A percentile compares a stretch with the other conserved stretches of the same genome.
Conservation (phyloP, 1,139 yeast species). For the Schwanniomyces etchellsii region DNA sequence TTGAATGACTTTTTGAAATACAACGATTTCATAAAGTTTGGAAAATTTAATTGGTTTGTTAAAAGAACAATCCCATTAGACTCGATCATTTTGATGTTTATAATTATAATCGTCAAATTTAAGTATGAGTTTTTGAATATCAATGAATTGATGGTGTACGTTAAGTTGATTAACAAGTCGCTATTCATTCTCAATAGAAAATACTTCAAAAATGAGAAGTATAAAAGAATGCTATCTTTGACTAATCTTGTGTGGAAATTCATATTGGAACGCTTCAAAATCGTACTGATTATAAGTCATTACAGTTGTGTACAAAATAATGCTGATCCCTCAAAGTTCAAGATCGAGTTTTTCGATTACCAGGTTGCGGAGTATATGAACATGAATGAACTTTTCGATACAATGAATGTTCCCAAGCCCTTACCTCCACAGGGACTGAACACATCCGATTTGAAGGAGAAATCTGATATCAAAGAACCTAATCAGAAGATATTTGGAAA, state of each 20-base stretch:
- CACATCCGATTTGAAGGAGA: neutral
- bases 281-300: constrained; percentile 25
- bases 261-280: constrained; percentile 31
- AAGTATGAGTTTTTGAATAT: constrained; percentile 38
- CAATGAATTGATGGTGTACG: constrained; percentile 29
- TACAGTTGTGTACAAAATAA: constrained; percentile 17
- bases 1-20: constrained; percentile 48
- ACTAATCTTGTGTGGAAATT: constrained; percentile 42
- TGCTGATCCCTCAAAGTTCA: constrained; percentile 11
- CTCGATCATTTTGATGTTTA: constrained; percentile 49
- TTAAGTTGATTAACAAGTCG: constrained; percentile 37
- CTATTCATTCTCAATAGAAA: constrained; percentile 38
- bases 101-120: constrained; percentile 48
- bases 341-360: constrained; percentile 34
- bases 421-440: constrained; percentile 3
- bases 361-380: constrained; percentile 36
- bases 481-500: neutral
- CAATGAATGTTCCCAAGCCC: constrained; percentile 44
- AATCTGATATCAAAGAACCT: neutral
- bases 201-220: constrained; percentile 45
- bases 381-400: constrained; percentile 35
- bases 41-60: constrained; percentile 55
- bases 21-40: constrained; percentile 43
- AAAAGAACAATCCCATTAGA: constrained; percentile 56
- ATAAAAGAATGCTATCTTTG: constrained; percentile 39